Conservation (phyloP, 306 rosid genomes). For the Quillaja saponaria region DNA sequence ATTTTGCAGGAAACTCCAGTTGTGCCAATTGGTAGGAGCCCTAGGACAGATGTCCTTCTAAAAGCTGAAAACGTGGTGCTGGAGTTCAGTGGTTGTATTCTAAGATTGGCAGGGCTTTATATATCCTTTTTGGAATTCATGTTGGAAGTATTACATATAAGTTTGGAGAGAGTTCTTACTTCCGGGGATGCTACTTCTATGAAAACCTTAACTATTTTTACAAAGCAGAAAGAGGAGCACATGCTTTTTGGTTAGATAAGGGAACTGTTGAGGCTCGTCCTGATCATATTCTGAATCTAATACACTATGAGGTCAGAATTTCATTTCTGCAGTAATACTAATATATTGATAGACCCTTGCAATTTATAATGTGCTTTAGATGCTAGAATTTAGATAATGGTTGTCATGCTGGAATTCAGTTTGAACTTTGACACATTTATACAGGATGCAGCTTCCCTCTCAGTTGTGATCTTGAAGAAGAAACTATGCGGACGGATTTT, state of each 20-base stretch:
- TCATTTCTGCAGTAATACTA: slow-evolving; percentile 1
- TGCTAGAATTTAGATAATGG: no score
- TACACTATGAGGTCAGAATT: slow-evolving; percentile 80
- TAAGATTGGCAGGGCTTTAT: slow-evolving; percentile 89
- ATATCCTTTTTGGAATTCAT: slow-evolving; percentile 66
- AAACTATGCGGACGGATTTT: slow-evolving; percentile 56
- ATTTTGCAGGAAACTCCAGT: slow-evolving; percentile 67
- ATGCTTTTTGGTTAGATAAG: slow-evolving; percentile 77
- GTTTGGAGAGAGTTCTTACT: not conserved
- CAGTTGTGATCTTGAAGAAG: slow-evolving; percentile 78
- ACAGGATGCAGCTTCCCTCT: slow-evolving; percentile 93
- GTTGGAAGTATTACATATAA: slow-evolving; percentile 23
- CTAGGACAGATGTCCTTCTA: slow-evolving; percentile 80
- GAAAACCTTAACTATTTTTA: slow-evolving; percentile 60
- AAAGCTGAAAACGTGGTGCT: slow-evolving; percentile 76
- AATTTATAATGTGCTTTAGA: not conserved
- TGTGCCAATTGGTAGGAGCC: slow-evolving; percentile 89
- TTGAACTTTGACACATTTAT: no score
- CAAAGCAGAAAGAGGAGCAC: slow-evolving; percentile 88
- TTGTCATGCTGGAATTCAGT: no score
- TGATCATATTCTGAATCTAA: slow-evolving; percentile 85
- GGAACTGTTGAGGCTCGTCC: slow-evolving; percentile 77
- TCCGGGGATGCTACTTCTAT: slow-evolving; percentile 12
- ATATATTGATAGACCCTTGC: slow-evolving; percentile 9
- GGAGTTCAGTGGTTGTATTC: slow-evolving; percentile 77